Evolutionary conservation across 495 filamentous ascomycete genomes (phyloP).

Genomic region (Recurvomyces mirabilis): DNA sequence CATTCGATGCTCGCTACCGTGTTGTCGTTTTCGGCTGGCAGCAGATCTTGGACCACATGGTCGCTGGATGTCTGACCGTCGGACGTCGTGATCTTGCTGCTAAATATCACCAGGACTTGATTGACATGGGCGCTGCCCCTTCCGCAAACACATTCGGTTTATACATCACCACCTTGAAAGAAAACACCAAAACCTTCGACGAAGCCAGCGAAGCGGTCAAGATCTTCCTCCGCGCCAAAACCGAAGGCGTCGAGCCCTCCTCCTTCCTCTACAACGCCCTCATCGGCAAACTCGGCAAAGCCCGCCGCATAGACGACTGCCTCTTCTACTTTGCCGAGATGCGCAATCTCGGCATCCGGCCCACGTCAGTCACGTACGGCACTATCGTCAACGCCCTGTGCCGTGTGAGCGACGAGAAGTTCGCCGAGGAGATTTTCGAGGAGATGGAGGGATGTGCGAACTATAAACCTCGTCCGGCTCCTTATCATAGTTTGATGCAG

Average conservation of each 20-base stretch:
- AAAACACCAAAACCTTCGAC: slow-evolving; percentile 92
- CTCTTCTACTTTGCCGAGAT: slow-evolving; percentile 97
- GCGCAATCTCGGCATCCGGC: slow-evolving; percentile 82
- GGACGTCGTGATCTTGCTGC: slow-evolving; percentile 69
- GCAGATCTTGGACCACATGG: slow-evolving; percentile 89
- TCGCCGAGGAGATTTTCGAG: slow-evolving; percentile 94
- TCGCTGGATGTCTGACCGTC: slow-evolving; percentile 77
- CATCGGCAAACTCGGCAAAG: slow-evolving; percentile 96
- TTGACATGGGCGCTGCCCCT: slow-evolving; percentile 75
- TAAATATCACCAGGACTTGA: slow-evolving; percentile 80
- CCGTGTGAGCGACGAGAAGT: slow-evolving; percentile 93
- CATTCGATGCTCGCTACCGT: slow-evolving; percentile 65
- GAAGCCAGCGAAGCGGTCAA: slow-evolving; percentile 93
- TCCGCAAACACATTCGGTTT: slow-evolving; percentile 96
- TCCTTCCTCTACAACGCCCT: slow-evolving; percentile 98
- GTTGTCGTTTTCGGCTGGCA: slow-evolving; percentile 89
- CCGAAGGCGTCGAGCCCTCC: slow-evolving; percentile 88
- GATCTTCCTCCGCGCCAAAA: slow-evolving; percentile 86
- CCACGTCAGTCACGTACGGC: slow-evolving; percentile 94
- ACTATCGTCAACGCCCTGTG: slow-evolving; percentile 96
- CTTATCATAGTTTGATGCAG: slow-evolving; percentile 98
- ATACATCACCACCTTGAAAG: slow-evolving; percentile 95
- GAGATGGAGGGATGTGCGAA: slow-evolving; percentile 99
- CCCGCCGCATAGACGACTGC: slow-evolving; percentile 92
- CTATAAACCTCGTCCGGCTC: slow-evolving; percentile 93